These are phyloP conservation scores for Lepidopterella palustris DNA, from an alignment of 495 filamentous ascomycete genomes.

Conservation along the genomic window DNA sequence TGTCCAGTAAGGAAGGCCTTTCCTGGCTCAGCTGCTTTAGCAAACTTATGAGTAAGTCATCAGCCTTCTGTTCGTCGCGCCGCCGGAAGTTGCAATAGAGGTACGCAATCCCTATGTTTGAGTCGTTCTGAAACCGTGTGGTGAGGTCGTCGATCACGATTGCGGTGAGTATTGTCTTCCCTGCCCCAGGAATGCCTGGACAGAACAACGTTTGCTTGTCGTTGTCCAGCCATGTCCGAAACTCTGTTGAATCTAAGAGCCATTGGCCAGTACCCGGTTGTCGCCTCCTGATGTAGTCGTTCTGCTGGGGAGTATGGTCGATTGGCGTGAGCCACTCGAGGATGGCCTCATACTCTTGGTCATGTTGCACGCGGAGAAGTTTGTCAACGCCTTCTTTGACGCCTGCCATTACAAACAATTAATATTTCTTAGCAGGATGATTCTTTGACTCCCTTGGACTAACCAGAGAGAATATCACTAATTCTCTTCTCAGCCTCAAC, in stretches of 20 bases:
- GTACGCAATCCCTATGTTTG: not conserved
- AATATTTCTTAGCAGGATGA: not conserved
- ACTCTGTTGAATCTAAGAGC: not conserved
- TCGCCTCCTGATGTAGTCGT: not conserved
- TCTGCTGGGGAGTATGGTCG: not conserved
- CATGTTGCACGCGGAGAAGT: not conserved
- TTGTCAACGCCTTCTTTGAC: not conserved
- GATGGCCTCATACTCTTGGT: not conserved
- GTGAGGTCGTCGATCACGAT: not conserved
- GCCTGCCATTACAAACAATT: not conserved
- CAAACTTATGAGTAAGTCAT: not conserved
- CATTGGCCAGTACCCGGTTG: not conserved
- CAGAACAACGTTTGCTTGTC: not conserved
- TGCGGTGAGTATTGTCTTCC: not conserved
- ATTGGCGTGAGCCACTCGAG: not conserved
- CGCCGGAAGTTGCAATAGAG: not conserved
- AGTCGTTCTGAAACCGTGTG: not conserved
- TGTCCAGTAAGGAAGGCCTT: not conserved
- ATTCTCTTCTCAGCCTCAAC: not conserved
- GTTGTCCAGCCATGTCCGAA: not conserved
- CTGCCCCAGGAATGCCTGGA: not conserved
- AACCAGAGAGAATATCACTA: not conserved
- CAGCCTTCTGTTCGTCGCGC: not conserved
- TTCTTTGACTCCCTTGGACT: not conserved
- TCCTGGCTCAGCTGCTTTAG: not conserved